Conservation (phyloP, 129 eudicot species). For the Chrysanthemum lavandulifolium region DNA sequence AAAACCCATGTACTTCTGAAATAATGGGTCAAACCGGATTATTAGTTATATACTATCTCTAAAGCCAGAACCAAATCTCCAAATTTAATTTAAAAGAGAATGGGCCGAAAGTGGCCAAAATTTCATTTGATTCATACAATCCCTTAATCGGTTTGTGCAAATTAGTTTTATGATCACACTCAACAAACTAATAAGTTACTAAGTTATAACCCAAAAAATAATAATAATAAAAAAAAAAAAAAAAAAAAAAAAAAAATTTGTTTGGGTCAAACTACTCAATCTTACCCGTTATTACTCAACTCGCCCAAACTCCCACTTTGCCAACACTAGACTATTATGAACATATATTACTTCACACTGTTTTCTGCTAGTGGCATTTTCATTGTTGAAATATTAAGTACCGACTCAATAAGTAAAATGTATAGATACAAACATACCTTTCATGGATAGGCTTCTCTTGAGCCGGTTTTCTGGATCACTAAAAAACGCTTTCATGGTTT, state of each 20-base stretch:
- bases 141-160: not conserved
- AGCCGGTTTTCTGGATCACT: slow-evolving; percentile 88
- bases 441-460: slow-evolving; percentile 85
- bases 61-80: no score
- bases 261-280: not conserved
- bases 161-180: not conserved
- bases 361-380: not conserved
- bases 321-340: not conserved
- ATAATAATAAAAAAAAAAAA: no score
- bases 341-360: not conserved
- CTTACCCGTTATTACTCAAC: no score
- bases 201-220: not conserved
- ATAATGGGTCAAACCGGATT: no score
- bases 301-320: not conserved
- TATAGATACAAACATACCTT: slow-evolving; percentile 36
- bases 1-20: no score
- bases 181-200: not conserved
- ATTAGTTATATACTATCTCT: no score
- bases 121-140: not conserved
- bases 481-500: slow-evolving; percentile 76
- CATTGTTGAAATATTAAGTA: not conserved
- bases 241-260: not conserved
- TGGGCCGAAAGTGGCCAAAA: not conserved
- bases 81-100: no score
- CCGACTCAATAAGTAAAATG: no score